Percentiles rank a stretch among this genome's conserved stretches.
Evolutionary conservation across 768 basidiomycete genomes (phyloP).

Genomic region (Dioszegia crocea): DNA sequence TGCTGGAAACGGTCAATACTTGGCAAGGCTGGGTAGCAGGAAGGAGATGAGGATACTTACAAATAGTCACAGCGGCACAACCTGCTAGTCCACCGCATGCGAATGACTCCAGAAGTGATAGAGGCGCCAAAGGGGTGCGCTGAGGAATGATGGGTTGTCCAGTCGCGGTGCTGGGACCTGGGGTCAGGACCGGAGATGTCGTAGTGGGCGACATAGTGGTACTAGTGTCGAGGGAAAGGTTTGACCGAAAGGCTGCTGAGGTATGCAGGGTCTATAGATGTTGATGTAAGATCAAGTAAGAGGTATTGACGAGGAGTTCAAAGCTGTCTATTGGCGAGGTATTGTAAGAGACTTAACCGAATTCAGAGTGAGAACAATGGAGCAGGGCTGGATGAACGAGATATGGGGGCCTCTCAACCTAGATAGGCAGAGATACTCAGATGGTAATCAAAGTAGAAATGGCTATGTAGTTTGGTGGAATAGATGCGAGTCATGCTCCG

Average conservation of each 20-base stretch:
- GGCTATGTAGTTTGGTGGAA: too few species aligned
- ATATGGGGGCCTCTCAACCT: too few species aligned
- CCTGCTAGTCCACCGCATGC: conserved; percentile 86
- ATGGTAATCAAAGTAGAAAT: too few species aligned
- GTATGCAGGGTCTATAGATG: not conserved
- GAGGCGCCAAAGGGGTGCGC: conserved; percentile 13
- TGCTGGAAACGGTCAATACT: conserved; percentile 7
- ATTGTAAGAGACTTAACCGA: too few species aligned
- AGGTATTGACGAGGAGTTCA: too few species aligned
- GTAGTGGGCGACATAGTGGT: conserved; percentile 16
- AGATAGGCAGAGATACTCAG: too few species aligned
- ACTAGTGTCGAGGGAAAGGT: not conserved
- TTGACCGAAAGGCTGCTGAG: not conserved
- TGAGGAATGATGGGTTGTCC: not conserved
- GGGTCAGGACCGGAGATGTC: conserved; percentile 5
- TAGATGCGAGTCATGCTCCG: too few species aligned
- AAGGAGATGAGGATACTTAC: conserved; percentile 24
- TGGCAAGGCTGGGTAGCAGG: too few species aligned
- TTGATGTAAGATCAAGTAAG: too few species aligned
- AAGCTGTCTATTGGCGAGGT: too few species aligned
- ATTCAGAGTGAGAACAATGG: too few species aligned
- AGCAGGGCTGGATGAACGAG: too few species aligned
- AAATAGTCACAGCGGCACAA: conserved; percentile 68
- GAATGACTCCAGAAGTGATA: conserved; percentile 54
- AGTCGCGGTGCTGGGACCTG: conserved; percentile 7